Conservation (phyloP, 2,329 filamentous ascomycete species). For the Byssoonygena ceratinophila region DNA sequence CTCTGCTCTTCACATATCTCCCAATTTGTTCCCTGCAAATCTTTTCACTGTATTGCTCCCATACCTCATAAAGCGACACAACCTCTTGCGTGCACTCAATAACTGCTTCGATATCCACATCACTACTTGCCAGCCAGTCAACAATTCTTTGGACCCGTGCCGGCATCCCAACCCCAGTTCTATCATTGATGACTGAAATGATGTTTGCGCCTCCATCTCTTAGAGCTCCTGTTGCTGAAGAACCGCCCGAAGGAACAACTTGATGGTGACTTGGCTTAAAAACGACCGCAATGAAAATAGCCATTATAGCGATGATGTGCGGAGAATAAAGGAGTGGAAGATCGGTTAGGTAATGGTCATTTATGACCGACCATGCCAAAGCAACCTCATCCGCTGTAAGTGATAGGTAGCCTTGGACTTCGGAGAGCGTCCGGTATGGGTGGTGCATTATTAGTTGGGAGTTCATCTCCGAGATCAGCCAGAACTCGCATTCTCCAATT, state of each 20-base stretch:
- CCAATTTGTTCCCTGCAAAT: constrained; percentile 53
- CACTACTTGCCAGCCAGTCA: constrained; percentile 65
- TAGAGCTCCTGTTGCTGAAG: constrained; percentile 21
- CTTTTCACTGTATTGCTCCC: constrained; percentile 57
- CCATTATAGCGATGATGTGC: constrained; percentile 79
- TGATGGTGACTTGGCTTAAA: constrained; percentile 33
- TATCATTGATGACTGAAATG: constrained; percentile 25
- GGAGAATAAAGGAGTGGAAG: constrained; percentile 75
- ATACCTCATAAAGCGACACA: constrained; percentile 74
- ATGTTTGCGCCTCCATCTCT: constrained; percentile 30
- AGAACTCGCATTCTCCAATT: constrained; percentile 89
- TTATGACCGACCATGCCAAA: constrained; percentile 72
- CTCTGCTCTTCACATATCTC: constrained; percentile 51
- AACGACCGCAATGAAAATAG: constrained; percentile 73
- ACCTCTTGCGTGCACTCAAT: constrained; percentile 87
- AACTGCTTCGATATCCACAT: constrained; percentile 70
- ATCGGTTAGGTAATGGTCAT: constrained; percentile 87
- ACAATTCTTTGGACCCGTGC: constrained; percentile 53
- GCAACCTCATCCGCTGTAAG: constrained; percentile 68
- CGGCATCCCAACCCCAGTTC: constrained; percentile 22
- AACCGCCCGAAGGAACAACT: constrained; percentile 12
- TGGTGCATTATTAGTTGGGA: constrained; percentile 85
- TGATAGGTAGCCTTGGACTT: constrained; percentile 57
- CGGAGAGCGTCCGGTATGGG: constrained; percentile 70
- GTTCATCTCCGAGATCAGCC: constrained; percentile 79